Conservation (phyloP, 345 rosid species). For the Eucalyptus guilfoylei region DNA sequence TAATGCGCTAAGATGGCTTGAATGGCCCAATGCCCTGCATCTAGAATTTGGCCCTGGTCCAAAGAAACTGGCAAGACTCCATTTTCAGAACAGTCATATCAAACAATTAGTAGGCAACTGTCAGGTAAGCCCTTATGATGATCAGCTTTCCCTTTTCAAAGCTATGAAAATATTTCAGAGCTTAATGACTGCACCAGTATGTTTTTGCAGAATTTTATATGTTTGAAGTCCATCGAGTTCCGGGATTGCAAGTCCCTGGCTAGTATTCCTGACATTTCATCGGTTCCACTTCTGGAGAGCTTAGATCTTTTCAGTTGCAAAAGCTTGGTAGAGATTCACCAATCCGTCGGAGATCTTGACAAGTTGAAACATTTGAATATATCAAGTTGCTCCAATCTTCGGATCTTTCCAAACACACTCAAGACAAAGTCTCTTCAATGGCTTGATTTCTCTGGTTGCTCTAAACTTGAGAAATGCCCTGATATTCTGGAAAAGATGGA, state of each 20-base stretch:
- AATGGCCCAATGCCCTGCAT: not conserved
- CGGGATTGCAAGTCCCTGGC: not conserved
- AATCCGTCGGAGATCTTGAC: not conserved
- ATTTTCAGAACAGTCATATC: not conserved
- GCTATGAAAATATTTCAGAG: not conserved
- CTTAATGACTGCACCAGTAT: not conserved
- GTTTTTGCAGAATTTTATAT: not conserved
- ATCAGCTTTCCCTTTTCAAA: not conserved
- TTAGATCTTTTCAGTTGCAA: not conserved
- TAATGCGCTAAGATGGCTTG: not conserved
- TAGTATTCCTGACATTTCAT: not conserved
- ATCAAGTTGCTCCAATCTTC: not conserved
- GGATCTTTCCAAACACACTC: not conserved
- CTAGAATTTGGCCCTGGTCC: not conserved
- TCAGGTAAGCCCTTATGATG: not conserved
- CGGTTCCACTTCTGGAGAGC: not conserved
- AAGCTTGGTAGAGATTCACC: not conserved
- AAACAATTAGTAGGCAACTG: not conserved
- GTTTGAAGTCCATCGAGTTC: not conserved
- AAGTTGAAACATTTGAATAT: not conserved
- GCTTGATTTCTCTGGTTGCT: not conserved
- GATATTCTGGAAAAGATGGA: not conserved
- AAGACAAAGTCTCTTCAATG: not conserved
- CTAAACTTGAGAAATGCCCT: not conserved
- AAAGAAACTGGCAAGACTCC: not conserved